Conservation (phyloP, 2,329 filamentous ascomycete genomes). For the Zasmidium cellare region DNA sequence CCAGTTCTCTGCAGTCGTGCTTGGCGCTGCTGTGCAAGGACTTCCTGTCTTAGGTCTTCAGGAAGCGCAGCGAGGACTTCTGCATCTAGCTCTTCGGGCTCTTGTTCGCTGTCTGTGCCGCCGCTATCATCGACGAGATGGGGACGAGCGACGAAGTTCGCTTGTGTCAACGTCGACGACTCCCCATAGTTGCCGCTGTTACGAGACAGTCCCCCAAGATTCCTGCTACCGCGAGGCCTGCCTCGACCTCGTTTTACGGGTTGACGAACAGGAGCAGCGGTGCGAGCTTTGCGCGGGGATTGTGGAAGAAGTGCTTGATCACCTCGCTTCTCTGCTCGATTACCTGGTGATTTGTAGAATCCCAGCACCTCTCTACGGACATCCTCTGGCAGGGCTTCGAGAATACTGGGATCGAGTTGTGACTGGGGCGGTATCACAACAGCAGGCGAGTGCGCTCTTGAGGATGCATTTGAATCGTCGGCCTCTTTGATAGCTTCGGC, state of each 20-base stretch:
- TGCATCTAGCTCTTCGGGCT: slow-evolving; percentile 58
- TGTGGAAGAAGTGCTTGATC: slow-evolving; percentile 39
- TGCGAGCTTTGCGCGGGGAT: slow-evolving; percentile 59
- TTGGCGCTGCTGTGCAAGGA: slow-evolving; percentile 71
- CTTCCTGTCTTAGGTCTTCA: slow-evolving; percentile 73
- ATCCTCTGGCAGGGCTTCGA: slow-evolving; percentile 80
- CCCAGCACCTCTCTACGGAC: slow-evolving; percentile 80
- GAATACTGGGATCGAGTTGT: slow-evolving; percentile 81
- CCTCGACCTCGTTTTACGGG: slow-evolving; percentile 69
- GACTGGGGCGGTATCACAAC: slow-evolving; percentile 60
- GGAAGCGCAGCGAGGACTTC: slow-evolving; percentile 82
- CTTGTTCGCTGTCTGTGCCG: slow-evolving; percentile 34
- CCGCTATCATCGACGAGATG: slow-evolving; percentile 20
- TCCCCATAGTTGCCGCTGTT: slow-evolving; percentile 47
- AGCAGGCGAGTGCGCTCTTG: slow-evolving; percentile 28
- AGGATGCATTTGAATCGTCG: slow-evolving; percentile 24
- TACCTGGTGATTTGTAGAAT: slow-evolving; percentile 57
- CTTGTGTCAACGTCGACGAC: slow-evolving; percentile 66
- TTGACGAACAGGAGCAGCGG: slow-evolving; percentile 52
- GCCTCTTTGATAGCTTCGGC: slow-evolving; percentile 9
- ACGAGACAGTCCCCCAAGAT: slow-evolving; percentile 42
- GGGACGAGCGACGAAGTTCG: slow-evolving; percentile 63
- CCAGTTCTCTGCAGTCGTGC: slow-evolving; percentile 56
- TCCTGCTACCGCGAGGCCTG: slow-evolving; percentile 20
- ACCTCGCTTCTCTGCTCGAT: slow-evolving; percentile 32